Evolutionary conservation across 257 asterid species (phyloP).

Genomic region (Rubia yunnanensis): DNA sequence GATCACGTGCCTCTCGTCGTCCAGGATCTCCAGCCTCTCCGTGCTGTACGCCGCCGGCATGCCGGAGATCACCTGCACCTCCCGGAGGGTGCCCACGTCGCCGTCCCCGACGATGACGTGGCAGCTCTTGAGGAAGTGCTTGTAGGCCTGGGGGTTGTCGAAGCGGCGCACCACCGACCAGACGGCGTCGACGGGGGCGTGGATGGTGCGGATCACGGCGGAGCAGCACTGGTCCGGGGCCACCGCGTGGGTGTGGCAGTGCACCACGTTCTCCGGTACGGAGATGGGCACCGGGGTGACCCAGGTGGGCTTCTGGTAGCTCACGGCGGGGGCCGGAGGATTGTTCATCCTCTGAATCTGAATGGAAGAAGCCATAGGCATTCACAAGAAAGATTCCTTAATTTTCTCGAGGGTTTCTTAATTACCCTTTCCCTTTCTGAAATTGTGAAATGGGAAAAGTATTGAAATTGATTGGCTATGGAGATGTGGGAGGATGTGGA

Average conservation of each 20-base stretch:
- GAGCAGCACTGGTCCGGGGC: constrained; percentile 64
- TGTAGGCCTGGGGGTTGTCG: constrained; percentile 77
- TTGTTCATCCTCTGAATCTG: constrained; percentile 43
- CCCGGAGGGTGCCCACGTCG: constrained; percentile 60
- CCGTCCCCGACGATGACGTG: constrained; percentile 58
- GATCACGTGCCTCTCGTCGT: constrained; percentile 67
- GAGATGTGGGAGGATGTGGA: background rate
- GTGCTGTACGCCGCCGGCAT: constrained; percentile 69
- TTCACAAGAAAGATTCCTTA: no score
- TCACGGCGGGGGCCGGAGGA: constrained; percentile 11
- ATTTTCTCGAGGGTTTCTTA: no score
- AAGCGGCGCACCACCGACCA: constrained; percentile 84
- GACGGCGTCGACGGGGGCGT: constrained; percentile 46
- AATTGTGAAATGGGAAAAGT: no score
- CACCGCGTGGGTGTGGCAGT: constrained; percentile 56
- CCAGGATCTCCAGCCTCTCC: constrained; percentile 65
- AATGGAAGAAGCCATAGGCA: constrained; percentile 54
- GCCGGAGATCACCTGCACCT: constrained; percentile 73
- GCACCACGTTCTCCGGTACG: constrained; percentile 39
- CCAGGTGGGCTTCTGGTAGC: constrained; percentile 26
- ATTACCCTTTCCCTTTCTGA: no score
- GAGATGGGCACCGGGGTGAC: constrained; percentile 28
- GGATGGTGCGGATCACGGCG: constrained; percentile 43
- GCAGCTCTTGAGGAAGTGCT: constrained; percentile 70
- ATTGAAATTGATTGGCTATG: background rate